A percentile compares a stretch with the other conserved stretches of the same genome.
phyloP scores from a whole-genome alignment of 2,329 filamentous ascomycete genomes.

The Penicillium sp. region DNA sequence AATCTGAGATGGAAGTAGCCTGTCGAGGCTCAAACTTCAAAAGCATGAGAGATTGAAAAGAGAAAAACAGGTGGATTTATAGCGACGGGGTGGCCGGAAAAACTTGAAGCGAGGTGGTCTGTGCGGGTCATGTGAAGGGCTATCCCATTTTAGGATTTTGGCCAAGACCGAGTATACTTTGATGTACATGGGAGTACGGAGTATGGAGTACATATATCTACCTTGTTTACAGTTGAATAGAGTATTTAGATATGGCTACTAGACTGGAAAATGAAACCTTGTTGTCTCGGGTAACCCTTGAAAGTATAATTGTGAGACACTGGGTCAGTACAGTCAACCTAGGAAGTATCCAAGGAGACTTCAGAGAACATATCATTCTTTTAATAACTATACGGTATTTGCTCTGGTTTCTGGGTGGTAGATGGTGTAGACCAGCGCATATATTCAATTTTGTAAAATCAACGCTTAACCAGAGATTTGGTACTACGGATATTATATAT shows the following conservation, averaged over 20 bases:
- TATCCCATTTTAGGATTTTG: neutral
- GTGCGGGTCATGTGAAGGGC: conserved; percentile 31
- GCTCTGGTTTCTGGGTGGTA: neutral
- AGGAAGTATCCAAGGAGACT: neutral
- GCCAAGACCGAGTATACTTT: neutral
- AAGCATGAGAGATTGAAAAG: conserved; percentile 18
- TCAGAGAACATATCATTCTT: neutral
- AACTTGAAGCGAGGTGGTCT: conserved; percentile 38
- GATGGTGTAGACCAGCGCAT: accelerated
- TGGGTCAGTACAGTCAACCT: neutral
- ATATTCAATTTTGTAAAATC: no score
- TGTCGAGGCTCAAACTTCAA: conserved; percentile 27
- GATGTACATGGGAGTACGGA: no score
- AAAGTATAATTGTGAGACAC: neutral
- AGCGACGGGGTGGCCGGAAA: conserved; percentile 21
- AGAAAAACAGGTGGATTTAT: conserved; percentile 18
- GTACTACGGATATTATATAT: neutral
- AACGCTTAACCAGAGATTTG: neutral
- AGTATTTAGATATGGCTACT: neutral
- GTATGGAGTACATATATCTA: neutral
- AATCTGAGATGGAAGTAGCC: conserved; percentile 20
- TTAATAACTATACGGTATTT: neutral
- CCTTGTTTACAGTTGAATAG: neutral
- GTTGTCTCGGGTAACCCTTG: neutral
- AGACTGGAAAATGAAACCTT: neutral